These are phyloP conservation scores for Populus hybrid DNA, from an alignment of 441 rosid species.

Conservation along the genomic window DNA sequence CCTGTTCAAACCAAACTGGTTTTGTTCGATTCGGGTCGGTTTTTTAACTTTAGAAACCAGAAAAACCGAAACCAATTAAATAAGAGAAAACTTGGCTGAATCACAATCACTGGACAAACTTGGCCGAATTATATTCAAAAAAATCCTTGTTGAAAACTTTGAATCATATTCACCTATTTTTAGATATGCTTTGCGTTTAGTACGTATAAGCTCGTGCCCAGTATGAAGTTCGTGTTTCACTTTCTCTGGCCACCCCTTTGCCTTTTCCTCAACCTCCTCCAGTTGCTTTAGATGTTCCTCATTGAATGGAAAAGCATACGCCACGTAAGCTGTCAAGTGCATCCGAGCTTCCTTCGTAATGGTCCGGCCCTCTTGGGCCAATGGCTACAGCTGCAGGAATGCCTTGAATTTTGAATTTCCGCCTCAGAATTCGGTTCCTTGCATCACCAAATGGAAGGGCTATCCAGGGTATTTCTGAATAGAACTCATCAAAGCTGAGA, in stretches of 20 bases:
- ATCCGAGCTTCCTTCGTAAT: constrained; percentile 20
- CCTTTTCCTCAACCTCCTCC: constrained; percentile 22
- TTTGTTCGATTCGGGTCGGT: too few relatives aligned
- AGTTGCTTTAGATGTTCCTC: constrained; percentile 19
- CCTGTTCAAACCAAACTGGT: too few relatives aligned
- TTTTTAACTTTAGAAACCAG: too few relatives aligned
- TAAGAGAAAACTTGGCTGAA: too few relatives aligned
- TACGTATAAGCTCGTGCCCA: constrained; percentile 25
- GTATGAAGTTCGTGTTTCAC: constrained; percentile 25
- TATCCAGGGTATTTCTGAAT: constrained; percentile 43
- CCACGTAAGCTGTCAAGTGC: constrained; percentile 18
- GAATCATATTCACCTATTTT: too few relatives aligned
- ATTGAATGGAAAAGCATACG: constrained; percentile 38
- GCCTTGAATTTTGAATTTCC: constrained; percentile 27
- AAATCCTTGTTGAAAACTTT: too few relatives aligned
- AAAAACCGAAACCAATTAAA: too few relatives aligned
- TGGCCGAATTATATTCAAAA: too few relatives aligned
- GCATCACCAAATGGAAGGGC: constrained; percentile 36
- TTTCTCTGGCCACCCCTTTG: constrained; percentile 33
- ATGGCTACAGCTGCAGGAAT: constrained; percentile 35
- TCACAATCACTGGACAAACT: too few relatives aligned
- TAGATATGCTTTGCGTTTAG: constrained; percentile 8
- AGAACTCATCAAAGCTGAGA: constrained; percentile 26
- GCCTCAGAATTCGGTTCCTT: constrained; percentile 12
- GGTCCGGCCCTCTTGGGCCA: constrained; percentile 31